phyloP scores from a whole-genome alignment of 1,284 basidiomycete species.

The Melampsora americana region DNA sequence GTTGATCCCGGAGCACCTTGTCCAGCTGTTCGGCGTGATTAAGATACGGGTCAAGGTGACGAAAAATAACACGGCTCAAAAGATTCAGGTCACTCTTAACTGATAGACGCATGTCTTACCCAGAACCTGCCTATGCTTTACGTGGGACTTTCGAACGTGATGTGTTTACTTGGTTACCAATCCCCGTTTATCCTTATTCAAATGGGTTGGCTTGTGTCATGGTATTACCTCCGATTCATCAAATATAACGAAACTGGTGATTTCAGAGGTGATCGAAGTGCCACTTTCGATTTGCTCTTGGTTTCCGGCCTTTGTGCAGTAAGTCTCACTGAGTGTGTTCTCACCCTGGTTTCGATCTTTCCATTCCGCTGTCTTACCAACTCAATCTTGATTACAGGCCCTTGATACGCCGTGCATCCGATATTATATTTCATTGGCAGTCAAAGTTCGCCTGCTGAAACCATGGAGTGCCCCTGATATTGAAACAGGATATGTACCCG shows the following conservation, averaged over 20 bases:
- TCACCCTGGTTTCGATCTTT: neutral
- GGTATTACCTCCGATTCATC: conserved; percentile 94
- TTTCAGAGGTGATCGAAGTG: conserved; percentile 76
- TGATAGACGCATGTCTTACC: neutral
- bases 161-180: conserved; percentile 81
- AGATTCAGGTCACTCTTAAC: neutral
- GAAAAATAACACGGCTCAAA: neutral
- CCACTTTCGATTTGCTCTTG: conserved; percentile 96
- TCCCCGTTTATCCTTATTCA: conserved; percentile 95
- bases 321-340: conserved; percentile 51
- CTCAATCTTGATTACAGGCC: conserved; percentile 54
- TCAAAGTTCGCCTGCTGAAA: conserved; percentile 68
- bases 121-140: conserved; percentile 90
- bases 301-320: conserved; percentile 95
- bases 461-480: conserved; percentile 68
- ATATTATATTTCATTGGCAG: conserved; percentile 65
- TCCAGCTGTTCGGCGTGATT: conserved; percentile 81
- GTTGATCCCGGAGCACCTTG: conserved; percentile 93
- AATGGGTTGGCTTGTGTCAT: conserved; percentile 94
- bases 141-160: conserved; percentile 81
- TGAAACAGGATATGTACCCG: conserved; percentile 68
- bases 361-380: neutral
- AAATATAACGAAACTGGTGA: conserved; percentile 65
- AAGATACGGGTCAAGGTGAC: conserved; percentile 83
- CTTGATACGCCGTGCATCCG: conserved; percentile 67